Conservation (phyloP, 345 rosid genomes). For the Linum usitatissimum region DNA sequence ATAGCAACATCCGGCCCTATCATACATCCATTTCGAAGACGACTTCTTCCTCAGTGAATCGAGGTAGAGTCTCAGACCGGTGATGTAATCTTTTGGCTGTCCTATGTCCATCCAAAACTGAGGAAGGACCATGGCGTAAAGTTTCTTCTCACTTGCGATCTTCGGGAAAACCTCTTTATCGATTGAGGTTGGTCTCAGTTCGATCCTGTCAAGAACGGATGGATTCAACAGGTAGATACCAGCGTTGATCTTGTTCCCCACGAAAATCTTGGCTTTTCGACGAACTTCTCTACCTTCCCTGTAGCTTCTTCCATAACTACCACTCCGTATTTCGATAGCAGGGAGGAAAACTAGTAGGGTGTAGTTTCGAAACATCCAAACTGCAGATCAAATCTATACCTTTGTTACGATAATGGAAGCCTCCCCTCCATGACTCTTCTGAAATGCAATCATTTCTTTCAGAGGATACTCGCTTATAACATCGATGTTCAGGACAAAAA, state of each 20-base stretch:
- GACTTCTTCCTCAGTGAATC: slow-evolving; percentile 71
- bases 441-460: slow-evolving; percentile 72
- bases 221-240: slow-evolving; percentile 90
- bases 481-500: slow-evolving; percentile 97
- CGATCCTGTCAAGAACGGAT: slow-evolving; percentile 74
- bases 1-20: slow-evolving; percentile 92
- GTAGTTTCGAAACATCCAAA: too few species aligned
- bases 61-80: slow-evolving; percentile 93
- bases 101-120: slow-evolving; percentile 99
- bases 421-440: slow-evolving; percentile 87
- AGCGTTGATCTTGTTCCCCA: slow-evolving; percentile 97
- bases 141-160: slow-evolving; percentile 67
- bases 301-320: slow-evolving; percentile 87
- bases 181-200: slow-evolving; percentile 88
- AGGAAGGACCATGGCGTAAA: slow-evolving; percentile 85
- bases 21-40: slow-evolving; percentile 61
- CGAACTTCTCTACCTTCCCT: slow-evolving; percentile 73
- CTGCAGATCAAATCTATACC: slow-evolving; percentile 27
- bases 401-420: slow-evolving; percentile 99
- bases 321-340: slow-evolving; percentile 94
- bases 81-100: slow-evolving; percentile 93
- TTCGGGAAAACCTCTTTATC: slow-evolving; percentile 95
- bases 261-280: slow-evolving; percentile 81
- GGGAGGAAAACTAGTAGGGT: too few species aligned
- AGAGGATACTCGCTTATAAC: slow-evolving; percentile 97